Conservation (phyloP, 495 filamentous ascomycete genomes). For the Daldinia loculata region DNA sequence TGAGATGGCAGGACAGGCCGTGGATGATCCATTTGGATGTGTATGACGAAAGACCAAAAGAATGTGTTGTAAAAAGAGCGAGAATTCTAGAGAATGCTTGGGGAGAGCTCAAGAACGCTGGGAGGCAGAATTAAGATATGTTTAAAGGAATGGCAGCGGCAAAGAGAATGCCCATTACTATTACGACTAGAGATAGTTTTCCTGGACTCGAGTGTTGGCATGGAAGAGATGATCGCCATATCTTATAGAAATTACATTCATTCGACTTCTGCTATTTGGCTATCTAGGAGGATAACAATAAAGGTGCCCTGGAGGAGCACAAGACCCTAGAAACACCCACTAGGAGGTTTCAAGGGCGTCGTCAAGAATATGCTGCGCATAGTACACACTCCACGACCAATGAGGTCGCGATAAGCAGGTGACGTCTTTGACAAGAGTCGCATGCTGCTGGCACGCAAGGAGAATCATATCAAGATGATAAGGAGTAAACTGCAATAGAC, state of each 20-base stretch:
- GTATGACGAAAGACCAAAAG: constrained; percentile 39
- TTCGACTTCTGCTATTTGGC: constrained; percentile 6
- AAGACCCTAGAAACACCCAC: constrained; percentile 31
- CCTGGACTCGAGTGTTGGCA: constrained; percentile 36
- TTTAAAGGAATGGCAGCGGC: constrained; percentile 49
- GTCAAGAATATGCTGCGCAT: constrained; percentile 41
- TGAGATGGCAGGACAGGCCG: constrained; percentile 48
- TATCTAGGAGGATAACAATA: constrained; percentile 37
- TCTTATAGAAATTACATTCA: constrained; percentile 45
- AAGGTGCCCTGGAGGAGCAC: constrained; percentile 27
- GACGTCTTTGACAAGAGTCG: constrained; percentile 21
- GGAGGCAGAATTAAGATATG: constrained; percentile 48
- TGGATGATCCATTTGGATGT: constrained; percentile 44
- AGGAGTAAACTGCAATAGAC: constrained; percentile 34
- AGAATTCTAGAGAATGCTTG: constrained; percentile 47
- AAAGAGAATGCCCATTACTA: constrained; percentile 45
- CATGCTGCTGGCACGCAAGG: constrained; percentile 55
- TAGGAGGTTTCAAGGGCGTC: constrained; percentile 43
- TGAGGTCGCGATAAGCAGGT: constrained; percentile 27
- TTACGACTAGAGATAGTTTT: constrained; percentile 40
- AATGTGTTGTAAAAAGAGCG: constrained; percentile 47
- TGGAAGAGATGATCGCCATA: constrained; percentile 46
- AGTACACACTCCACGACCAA: constrained; percentile 37
- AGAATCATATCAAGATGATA: constrained; percentile 43
- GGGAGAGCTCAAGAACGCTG: constrained; percentile 45